Evolutionary conservation across 108 stramenopile species (phyloP), one percentile per base, ranked within the genome.

Genomic region (Skeletonema menzelii): DNA sequence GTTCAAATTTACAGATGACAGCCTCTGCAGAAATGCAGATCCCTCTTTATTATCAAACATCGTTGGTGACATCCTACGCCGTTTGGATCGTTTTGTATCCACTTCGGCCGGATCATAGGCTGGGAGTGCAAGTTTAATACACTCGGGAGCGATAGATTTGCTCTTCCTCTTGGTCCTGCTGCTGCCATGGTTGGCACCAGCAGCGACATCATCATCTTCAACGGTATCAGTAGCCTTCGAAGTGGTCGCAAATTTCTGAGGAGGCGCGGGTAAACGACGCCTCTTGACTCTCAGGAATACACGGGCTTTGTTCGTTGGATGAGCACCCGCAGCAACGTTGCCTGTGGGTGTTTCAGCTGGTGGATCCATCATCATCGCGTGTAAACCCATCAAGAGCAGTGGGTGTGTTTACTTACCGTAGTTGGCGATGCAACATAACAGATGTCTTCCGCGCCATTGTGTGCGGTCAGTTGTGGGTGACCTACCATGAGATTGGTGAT

Each of bases 281-380:
- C 59, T 31, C 59, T 60, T 60, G 59, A 60, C n/a, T 60, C 59
- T 60, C 24, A 60, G 34, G 30, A 60, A 31, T 0, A 60, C 30
- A 12, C 30, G 59, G 17, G 59, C 37, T 19, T 60, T 60, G 22
- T 42, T 42, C 15, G 2, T 53, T 22, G 22, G 49, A n/a, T 22
- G 44, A n/a, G 17, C 44, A 46, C 19, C 44, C 2, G 17, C 44
- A 5, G 49, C 49, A 11, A 10, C 22, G 49, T 22, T 0, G 49
- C 1, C 49, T n/a, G 20, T 22, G 49, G 49, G 22, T 42, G 8
- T 37, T 0, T 3, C 5, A 2, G 17, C 7, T 10, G 49, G 1
- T 24, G 22, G 20, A 8, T 53, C 20, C 22, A 22, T 22, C 49
- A 53, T 53, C 35, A n/a, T n/a, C n/a, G n/a, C n/a, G n/a, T n/a